Conservation (phyloP, 768 basidiomycete genomes). For the Leccinum pellstonianum region DNA sequence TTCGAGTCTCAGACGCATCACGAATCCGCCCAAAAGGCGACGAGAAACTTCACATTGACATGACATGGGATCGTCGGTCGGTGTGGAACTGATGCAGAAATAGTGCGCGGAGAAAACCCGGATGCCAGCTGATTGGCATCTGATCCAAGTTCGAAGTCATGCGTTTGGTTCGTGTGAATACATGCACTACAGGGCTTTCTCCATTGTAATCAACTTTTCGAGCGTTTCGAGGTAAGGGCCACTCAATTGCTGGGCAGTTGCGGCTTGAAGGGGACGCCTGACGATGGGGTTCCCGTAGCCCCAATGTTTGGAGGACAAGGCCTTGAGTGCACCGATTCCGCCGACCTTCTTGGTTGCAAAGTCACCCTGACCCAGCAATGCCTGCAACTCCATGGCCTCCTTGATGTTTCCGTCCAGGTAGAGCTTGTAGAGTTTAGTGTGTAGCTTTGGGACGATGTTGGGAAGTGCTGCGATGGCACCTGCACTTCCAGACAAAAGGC, state of each 20-base stretch:
- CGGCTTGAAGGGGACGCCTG: slow-evolving; percentile 49
- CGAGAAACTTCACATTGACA: neutral
- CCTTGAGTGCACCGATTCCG: slow-evolving; percentile 67
- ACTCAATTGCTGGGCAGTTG: slow-evolving; percentile 36
- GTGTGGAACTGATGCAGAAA: no score
- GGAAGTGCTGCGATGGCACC: slow-evolving; percentile 66
- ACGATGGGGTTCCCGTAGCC: slow-evolving; percentile 56
- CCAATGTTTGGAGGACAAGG: slow-evolving; percentile 59
- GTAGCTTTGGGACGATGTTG: slow-evolving; percentile 60
- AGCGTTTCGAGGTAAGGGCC: slow-evolving; percentile 42
- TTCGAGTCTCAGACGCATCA: neutral
- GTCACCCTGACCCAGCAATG: slow-evolving; percentile 61
- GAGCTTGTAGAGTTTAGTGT: slow-evolving; percentile 47
- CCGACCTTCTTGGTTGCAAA: slow-evolving; percentile 63
- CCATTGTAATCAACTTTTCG: slow-evolving; percentile 45
- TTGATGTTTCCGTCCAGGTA: slow-evolving; percentile 51
- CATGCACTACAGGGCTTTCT: slow-evolving; percentile 36
- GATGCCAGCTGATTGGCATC: neutral
- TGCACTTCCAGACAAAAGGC: slow-evolving; percentile 58
- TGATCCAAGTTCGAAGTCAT: neutral
- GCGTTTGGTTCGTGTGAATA: slow-evolving; percentile 3
- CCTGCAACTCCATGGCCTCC: slow-evolving; percentile 63
- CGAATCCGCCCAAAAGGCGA: no score
- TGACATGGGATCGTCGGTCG: neutral
- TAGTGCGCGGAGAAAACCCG: neutral